Percentiles rank a stretch among this genome's conserved stretches.
These are phyloP conservation scores for Prunus yedoensis DNA, from an alignment of 331 rosid species.

Conservation along the genomic window DNA sequence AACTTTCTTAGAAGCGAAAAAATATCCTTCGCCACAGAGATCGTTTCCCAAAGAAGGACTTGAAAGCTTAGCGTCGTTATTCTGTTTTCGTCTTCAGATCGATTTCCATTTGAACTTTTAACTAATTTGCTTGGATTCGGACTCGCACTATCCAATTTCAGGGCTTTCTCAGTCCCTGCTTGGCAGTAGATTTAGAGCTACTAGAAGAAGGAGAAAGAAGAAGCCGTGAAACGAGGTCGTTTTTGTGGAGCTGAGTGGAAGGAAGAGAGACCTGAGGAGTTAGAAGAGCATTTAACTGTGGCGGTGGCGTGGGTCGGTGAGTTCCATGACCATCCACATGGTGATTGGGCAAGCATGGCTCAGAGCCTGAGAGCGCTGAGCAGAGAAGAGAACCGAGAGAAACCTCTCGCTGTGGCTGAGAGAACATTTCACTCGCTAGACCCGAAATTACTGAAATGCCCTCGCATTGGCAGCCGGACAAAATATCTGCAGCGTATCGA, in stretches of 20 bases:
- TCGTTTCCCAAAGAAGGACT: slow-evolving; percentile 36
- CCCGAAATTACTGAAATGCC: not conserved
- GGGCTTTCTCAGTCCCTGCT: slow-evolving; percentile 13
- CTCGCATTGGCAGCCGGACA: no score
- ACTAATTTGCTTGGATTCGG: slow-evolving; percentile 13
- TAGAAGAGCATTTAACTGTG: slow-evolving; percentile 15
- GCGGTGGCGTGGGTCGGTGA: slow-evolving; percentile 12
- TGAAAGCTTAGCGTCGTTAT: slow-evolving; percentile 14
- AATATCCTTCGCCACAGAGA: slow-evolving; percentile 48
- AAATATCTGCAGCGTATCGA: no score
- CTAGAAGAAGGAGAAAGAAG: slow-evolving; percentile 11
- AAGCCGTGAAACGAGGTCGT: slow-evolving; percentile 32
- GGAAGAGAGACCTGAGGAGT: not conserved
- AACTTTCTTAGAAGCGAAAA: slow-evolving; percentile 55
- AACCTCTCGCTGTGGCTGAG: not conserved
- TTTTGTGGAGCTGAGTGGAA: slow-evolving; percentile 15
- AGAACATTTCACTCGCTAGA: not conserved
- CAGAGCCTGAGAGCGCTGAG: not conserved
- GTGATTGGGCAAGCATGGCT: slow-evolving; percentile 40
- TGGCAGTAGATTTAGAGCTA: slow-evolving; percentile 5
- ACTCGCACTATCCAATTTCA: slow-evolving; percentile 10
- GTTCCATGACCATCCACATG: slow-evolving; percentile 24
- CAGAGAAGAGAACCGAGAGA: not conserved
- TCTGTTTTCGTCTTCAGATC: slow-evolving; percentile 8
- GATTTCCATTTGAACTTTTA: not conserved